phyloP scores from a whole-genome alignment of 73 alveolate species.

The Paramecium octaurelia region DNA sequence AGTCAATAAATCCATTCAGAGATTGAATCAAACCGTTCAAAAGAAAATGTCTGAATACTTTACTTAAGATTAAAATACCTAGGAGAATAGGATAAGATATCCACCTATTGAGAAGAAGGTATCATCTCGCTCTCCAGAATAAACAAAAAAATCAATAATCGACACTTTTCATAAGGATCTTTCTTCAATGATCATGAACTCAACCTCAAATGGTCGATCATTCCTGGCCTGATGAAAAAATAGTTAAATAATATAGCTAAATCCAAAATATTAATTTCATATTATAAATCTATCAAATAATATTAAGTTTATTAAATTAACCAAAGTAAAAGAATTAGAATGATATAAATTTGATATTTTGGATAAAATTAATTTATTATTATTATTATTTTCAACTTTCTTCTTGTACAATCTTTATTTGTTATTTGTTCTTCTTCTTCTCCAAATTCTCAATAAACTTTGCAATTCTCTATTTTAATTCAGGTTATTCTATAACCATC shows the following conservation, averaged over 20 bases:
- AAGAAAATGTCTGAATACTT: slow-evolving; percentile 26
- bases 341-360: background rate
- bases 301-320: no score
- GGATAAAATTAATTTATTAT: background rate
- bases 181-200: background rate
- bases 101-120: background rate
- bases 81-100: background rate
- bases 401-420: background rate
- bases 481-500: slow-evolving; percentile 23
- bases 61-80: background rate
- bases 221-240: background rate
- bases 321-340: no score
- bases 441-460: background rate
- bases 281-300: no score
- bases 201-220: slow-evolving; percentile 15
- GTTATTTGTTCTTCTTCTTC: background rate
- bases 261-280: background rate
- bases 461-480: background rate
- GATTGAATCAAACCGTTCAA: background rate
- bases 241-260: background rate
- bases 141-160: background rate
- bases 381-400: background rate
- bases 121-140: slow-evolving; percentile 9
- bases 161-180: background rate
- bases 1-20: background rate